Percentiles rank a stretch among this genome's conserved stretches.
Conservation (phyloP, 2,329 filamentous ascomycete species). For the Claviceps humidiphila region DNA sequence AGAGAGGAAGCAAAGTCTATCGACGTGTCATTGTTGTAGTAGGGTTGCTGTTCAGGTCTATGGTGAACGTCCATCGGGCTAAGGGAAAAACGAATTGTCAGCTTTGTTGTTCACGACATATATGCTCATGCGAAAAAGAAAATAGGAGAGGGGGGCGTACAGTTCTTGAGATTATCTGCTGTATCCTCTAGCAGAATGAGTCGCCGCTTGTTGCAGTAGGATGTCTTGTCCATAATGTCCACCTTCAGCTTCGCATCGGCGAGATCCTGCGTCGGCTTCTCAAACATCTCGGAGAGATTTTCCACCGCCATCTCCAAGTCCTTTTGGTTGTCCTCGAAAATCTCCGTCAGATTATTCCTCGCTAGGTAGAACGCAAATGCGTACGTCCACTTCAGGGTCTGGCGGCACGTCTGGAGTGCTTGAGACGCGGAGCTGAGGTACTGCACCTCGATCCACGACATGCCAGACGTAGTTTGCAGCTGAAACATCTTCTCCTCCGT, state of each 20-base stretch:
- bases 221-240: conserved; percentile 96
- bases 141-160: conserved; percentile 29
- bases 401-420: conserved; percentile 88
- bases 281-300: conserved; percentile 96
- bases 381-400: conserved; percentile 98
- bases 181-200: conserved; percentile 86
- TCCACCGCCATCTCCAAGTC: conserved; percentile 96
- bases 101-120: neutral
- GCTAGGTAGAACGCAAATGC: conserved; percentile 97
- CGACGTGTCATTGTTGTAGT: conserved; percentile 2
- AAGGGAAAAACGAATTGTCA: neutral
- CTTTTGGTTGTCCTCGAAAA: conserved; percentile 98
- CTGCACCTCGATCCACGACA: conserved; percentile 99
- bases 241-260: conserved; percentile 83
- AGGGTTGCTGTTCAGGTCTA: conserved; percentile 2
- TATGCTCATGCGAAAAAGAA: neutral
- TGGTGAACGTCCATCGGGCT: conserved; percentile 33
- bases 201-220: conserved; percentile 87
- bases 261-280: conserved; percentile 84
- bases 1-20: neutral
- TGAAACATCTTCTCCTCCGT: conserved; percentile 99
- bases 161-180: conserved; percentile 77
- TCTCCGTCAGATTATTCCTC: conserved; percentile 88
- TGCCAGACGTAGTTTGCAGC: conserved; percentile 80
- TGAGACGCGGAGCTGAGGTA: conserved; percentile 90